Base-by-base conservation (phyloP, 495 filamentous ascomycete species). In the Sabuloglossum arenarium region DNA sequence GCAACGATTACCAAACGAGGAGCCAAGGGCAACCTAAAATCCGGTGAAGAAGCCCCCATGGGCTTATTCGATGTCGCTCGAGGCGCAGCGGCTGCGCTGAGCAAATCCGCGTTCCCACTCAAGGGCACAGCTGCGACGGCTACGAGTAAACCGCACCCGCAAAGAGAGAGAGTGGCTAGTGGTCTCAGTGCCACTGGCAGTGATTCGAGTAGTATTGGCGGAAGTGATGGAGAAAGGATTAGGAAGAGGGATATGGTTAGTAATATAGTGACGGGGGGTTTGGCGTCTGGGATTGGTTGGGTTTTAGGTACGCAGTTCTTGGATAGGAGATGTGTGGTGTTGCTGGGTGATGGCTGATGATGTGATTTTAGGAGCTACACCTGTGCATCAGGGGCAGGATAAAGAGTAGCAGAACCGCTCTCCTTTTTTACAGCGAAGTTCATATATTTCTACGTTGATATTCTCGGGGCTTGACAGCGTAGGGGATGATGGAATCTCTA, bases 41-140 rank as follows among this genome's bases (percentile, higher is more conserved):
- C 61, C n/a, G 63, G 69, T 14, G 84, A 87, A 54, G 88, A 93
- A 63, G 84, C 86, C 31, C 91, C 91, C 0, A 89, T 96, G 82
- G 88, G 87, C 1, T 71, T 97, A 25, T 97, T 98, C 63, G 93
- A 95, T 59, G 78, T 97, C 43, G 88, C 89, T 8, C 75, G 87
- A 28, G 87, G 82, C 54, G 88, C 88, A 30, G 79, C 85, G 5
- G 74, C 81, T 42, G 88, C 93, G 8, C 75, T 84, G 24, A 75
- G 78, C 55, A 77, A 77, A 66, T 80, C 73, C 60, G 74, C 79
- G 3, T 80, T 80, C 59, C 77, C 77, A 10, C 62, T 82, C 11
- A 65, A 69, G 14, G 66, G 62, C 4, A 60, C 64, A 0, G 30
- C 53, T 24, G 51, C 52, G 8, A 56, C 56, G 25, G 55, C 53